phyloP scores from a whole-genome alignment of 306 rosid genomes.

The Pterocarpus santalinus region DNA sequence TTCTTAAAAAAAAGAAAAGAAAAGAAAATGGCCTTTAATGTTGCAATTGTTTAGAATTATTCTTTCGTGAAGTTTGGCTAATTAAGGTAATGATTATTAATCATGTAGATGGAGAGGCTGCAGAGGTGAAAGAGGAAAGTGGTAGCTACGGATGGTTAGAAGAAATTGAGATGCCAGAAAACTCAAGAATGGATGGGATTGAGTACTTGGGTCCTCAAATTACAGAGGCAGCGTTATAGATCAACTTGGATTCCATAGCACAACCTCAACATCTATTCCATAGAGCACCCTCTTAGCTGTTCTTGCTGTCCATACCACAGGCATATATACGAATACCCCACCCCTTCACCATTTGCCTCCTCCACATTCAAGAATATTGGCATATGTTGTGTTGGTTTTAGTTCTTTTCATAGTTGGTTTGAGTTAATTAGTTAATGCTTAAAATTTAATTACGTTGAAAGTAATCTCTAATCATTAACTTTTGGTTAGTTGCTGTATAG shows the following conservation, averaged over 20 bases:
- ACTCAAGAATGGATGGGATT: conserved; percentile 63
- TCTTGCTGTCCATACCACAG: conserved; percentile 32
- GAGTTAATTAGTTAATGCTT: background rate
- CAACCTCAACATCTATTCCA: background rate
- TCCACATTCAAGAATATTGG: background rate
- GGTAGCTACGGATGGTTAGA: conserved; percentile 65
- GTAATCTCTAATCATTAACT: background rate
- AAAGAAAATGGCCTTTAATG: background rate
- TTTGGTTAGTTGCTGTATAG: background rate
- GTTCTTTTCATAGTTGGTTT: conserved; percentile 3
- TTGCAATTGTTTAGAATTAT: background rate
- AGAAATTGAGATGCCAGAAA: conserved; percentile 73
- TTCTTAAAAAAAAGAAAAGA: background rate
- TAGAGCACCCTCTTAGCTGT: conserved; percentile 23
- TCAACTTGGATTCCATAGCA: background rate
- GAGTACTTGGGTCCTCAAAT: conserved; percentile 71
- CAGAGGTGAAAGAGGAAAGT: conserved; percentile 39
- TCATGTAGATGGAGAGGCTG: conserved; percentile 51
- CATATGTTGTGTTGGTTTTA: background rate
- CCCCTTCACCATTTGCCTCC: background rate
- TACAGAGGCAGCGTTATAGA: conserved; percentile 40
- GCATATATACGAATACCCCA: conserved; percentile 5
- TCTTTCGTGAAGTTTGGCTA: conserved; percentile 3
- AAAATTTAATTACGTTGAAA: background rate
- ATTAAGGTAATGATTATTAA: background rate